These are phyloP conservation scores for Boletus patriciae DNA, from an alignment of 768 basidiomycete species.

Conservation along the genomic window DNA sequence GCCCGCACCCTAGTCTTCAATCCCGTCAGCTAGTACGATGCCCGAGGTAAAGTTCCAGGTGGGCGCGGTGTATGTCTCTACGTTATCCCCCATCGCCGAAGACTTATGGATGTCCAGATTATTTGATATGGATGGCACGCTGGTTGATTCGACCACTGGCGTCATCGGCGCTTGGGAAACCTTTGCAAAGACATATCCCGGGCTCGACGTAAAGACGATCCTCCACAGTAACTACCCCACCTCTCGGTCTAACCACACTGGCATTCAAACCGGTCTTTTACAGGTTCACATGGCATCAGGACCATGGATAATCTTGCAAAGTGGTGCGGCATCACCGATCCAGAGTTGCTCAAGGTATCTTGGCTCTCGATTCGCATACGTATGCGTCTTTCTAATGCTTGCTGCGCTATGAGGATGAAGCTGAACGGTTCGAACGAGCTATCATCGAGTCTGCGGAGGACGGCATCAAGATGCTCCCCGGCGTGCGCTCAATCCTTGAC, in stretches of 20 bases:
- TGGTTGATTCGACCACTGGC: slow-evolving; percentile 80
- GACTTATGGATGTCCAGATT: slow-evolving; percentile 41
- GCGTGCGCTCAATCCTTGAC: slow-evolving; percentile 58
- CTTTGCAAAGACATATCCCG: slow-evolving; percentile 71
- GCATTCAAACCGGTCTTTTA: background rate
- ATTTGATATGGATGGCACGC: slow-evolving; percentile 84
- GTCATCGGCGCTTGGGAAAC: slow-evolving; percentile 80
- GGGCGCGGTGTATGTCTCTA: slow-evolving; percentile 39
- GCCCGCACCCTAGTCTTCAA: background rate
- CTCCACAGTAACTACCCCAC: slow-evolving; percentile 53
- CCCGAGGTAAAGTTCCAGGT: slow-evolving; percentile 36
- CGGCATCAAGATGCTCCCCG: slow-evolving; percentile 73
- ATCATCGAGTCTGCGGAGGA: slow-evolving; percentile 62
- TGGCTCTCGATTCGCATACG: background rate
- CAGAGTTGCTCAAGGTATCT: slow-evolving; percentile 66
- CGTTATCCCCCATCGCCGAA: background rate
- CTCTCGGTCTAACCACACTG: background rate
- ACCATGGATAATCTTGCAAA: slow-evolving; percentile 77
- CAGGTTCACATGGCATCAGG: slow-evolving; percentile 80
- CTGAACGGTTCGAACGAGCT: slow-evolving; percentile 74
- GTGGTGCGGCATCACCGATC: slow-evolving; percentile 68
- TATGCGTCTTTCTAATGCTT: slow-evolving; percentile 2
- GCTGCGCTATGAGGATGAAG: slow-evolving; percentile 52
- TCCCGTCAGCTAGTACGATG: slow-evolving; percentile 27
- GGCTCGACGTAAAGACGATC: slow-evolving; percentile 58